phyloP scores from a whole-genome alignment of 768 basidiomycete genomes.

The Pholiota conissans region DNA sequence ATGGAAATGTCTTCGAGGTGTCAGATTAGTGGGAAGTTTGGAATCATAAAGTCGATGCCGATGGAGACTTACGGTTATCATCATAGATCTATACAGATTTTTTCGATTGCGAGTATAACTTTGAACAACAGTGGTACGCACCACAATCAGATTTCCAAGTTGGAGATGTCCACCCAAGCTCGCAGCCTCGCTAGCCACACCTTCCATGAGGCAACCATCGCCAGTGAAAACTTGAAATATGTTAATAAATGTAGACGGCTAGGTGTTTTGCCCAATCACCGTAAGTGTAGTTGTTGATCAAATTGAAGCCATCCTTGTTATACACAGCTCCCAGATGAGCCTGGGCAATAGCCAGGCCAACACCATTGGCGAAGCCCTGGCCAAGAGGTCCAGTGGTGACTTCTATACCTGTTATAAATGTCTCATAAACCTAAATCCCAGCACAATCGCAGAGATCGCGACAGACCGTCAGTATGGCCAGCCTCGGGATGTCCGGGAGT shows the following conservation, averaged over 20 bases:
- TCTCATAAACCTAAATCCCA: neutral
- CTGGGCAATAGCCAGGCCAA: slow-evolving; percentile 92
- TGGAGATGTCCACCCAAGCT: slow-evolving; percentile 93
- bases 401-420: slow-evolving; percentile 61
- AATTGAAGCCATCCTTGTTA: slow-evolving; percentile 82
- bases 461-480: slow-evolving; percentile 49
- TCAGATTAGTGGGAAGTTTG: slow-evolving; percentile 2
- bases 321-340: slow-evolving; percentile 87
- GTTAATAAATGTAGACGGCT: slow-evolving; percentile 6
- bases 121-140: slow-evolving; percentile 37
- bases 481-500: slow-evolving; percentile 94
- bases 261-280: slow-evolving; percentile 41
- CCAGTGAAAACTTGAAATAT: slow-evolving; percentile 73
- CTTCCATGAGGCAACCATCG: slow-evolving; percentile 97
- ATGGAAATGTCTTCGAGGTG: slow-evolving; percentile 81
- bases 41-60: neutral
- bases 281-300: slow-evolving; percentile 89
- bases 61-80: slow-evolving; percentile 76
- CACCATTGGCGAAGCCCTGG: slow-evolving; percentile 91
- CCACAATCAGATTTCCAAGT: slow-evolving; percentile 89
- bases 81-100: slow-evolving; percentile 71
- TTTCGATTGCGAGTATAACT: slow-evolving; percentile 7
- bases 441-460: neutral
- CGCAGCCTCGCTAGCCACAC: slow-evolving; percentile 90
- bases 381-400: slow-evolving; percentile 97